Evolutionary conservation across 345 rosid genomes (phyloP), one percentile per base, ranked within the genome.

Genomic region (Ailanthus altissimus): DNA sequence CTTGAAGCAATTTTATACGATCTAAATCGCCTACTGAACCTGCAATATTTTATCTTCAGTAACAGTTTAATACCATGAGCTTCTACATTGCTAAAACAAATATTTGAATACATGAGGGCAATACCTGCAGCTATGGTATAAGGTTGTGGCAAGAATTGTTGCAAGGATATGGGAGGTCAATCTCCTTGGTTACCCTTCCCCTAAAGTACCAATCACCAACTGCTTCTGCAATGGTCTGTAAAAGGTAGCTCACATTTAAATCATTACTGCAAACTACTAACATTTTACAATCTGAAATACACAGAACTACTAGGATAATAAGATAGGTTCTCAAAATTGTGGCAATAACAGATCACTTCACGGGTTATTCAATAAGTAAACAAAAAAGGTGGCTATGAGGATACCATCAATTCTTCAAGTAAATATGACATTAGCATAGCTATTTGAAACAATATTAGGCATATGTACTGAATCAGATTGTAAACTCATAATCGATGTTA

Each of bases 151-250:
- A 95, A 12, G 86, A 86, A 21, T 66, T 60, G 73, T 89, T 94
- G 72, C 97, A 93, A 43, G 99, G 99, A 83, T 95, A 95, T 28
- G 94, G 85, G 53, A 91, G 84, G 74, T 80, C 99, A 49, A 92
- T 88, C 80, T 84, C 86, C 83, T 90, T 90, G 54, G 81, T 76
- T 72, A 74, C 77, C 20, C 76, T 75, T 85, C 97, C 86, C 74
- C 88, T 77, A 38, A 87, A 92, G 83, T 95, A 95, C 99, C 98
- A 95, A 81, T 93, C 96, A 26, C 99, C 99, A 13, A 93, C 97
- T 32, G 97, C 86, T 78, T 76, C 85, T 75, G 98, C 92, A 77
- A 95, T 92, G 26, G 92, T 87, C 99, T 92, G 90, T 46, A 61
- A 74, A 49, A 72, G 5, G 50, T 18, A 16, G 43, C 65, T 25